Conservation (phyloP, 1,284 basidiomycete genomes). For the Fomitopsis betulina region DNA sequence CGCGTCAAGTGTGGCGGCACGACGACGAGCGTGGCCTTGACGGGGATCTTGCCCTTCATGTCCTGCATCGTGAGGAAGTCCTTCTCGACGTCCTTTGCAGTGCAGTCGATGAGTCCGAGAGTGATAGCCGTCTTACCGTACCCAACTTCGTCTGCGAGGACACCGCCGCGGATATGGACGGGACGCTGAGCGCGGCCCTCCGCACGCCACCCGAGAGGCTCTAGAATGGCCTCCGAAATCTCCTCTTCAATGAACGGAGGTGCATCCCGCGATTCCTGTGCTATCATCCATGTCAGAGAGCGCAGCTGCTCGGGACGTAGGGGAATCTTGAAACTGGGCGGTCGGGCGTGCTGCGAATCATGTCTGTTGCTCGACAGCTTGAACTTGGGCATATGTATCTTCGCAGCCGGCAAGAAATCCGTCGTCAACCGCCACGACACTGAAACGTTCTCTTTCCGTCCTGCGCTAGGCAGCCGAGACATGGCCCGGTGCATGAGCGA, state of each 20-base stretch:
- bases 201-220: constrained; percentile 87
- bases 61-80: constrained; percentile 45
- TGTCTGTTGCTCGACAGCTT: constrained; percentile 72
- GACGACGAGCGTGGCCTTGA: constrained; percentile 79
- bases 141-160: constrained; percentile 93
- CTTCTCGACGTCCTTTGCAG: constrained; percentile 49
- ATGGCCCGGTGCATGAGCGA: constrained; percentile 87
- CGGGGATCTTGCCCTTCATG: constrained; percentile 63
- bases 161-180: constrained; percentile 79
- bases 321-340: constrained; percentile 69
- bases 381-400: constrained; percentile 61
- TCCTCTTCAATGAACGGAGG: constrained; percentile 89
- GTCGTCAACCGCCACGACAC: constrained; percentile 83
- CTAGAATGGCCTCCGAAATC: constrained; percentile 85
- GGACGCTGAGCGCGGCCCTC: constrained; percentile 85
- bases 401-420: constrained; percentile 64
- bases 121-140: constrained; percentile 98
- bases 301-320: constrained; percentile 86
- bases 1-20: constrained; percentile 88
- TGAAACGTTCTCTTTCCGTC: constrained; percentile 45
- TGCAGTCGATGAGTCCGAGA: constrained; percentile 79
- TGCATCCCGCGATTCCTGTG: constrained; percentile 66
- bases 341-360: constrained; percentile 75
- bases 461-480: constrained; percentile 67
- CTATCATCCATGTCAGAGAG: constrained; percentile 91